Conservation (phyloP, 208 protist species). For the Tritrichomonas foetus region DNA sequence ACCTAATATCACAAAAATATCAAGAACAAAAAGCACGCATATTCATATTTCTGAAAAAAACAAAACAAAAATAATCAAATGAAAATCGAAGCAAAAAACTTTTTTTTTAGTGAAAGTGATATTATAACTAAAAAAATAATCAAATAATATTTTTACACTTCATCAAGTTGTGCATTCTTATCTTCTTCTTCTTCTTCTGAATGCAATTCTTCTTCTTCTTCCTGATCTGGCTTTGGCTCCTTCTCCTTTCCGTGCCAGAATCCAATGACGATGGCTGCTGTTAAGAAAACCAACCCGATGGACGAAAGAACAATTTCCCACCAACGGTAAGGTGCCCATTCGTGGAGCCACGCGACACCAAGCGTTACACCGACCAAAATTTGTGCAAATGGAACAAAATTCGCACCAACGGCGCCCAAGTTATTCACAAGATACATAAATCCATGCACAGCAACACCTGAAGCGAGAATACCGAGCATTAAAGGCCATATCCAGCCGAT, state of each 20-base stretch:
- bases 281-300: not conserved
- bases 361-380: constrained; percentile 28
- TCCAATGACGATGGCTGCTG: not conserved
- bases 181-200: not conserved
- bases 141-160: not conserved
- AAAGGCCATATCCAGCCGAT: not conserved
- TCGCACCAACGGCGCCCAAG: not conserved
- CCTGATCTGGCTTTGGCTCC: not conserved
- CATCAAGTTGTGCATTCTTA: not conserved
- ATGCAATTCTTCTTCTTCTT: not conserved
- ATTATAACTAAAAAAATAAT: not conserved
- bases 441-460: constrained; percentile 32
- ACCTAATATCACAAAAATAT: not conserved
- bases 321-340: not conserved
- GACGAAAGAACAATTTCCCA: not conserved
- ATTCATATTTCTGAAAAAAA: not conserved
- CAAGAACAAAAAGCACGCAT: not conserved
- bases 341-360: not conserved
- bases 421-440: constrained; percentile 33
- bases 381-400: constrained; percentile 31
- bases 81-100: not conserved
- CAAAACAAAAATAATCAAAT: not conserved
- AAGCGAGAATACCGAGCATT: constrained; percentile 5
- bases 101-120: not conserved
- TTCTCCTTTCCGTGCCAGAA: not conserved